Evolutionary conservation across 805 yeast species (phyloP).

Genomic region (Kodamaea hsintzibuensis): DNA sequence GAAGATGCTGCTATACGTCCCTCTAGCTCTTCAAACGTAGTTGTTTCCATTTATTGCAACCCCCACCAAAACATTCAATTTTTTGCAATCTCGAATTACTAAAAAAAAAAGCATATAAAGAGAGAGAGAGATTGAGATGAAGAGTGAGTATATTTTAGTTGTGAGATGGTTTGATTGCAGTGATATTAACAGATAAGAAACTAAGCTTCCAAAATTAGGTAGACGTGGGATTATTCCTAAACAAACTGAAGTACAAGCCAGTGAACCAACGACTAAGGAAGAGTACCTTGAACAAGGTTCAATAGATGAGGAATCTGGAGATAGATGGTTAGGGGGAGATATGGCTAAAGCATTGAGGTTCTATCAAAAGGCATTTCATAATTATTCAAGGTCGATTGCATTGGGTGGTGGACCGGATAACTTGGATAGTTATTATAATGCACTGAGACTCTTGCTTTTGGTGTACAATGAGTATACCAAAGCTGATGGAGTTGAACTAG

Average conservation of each 20-base stretch:
- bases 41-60: background rate
- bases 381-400: conserved; percentile 41
- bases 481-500: conserved; percentile 44
- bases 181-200: conserved; percentile 7
- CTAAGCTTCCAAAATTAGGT: conserved; percentile 16
- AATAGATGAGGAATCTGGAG: conserved; percentile 71
- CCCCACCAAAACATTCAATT: background rate
- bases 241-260: background rate
- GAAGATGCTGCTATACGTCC: background rate
- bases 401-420: conserved; percentile 11
- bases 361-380: conserved; percentile 55
- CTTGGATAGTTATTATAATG: conserved; percentile 58
- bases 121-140: conserved; percentile 3
- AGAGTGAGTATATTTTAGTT: conserved; percentile 5
- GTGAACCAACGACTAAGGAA: conserved; percentile 43
- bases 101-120: background rate
- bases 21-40: background rate
- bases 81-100: background rate
- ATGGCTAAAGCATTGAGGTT: conserved; percentile 63
- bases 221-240: conserved; percentile 14
- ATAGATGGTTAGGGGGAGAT: conserved; percentile 70
- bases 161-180: background rate
- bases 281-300: conserved; percentile 60
- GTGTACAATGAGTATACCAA: conserved; percentile 54
- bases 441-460: conserved; percentile 56